phyloP scores from a whole-genome alignment of 805 yeast genomes.

The Wickerhamomyces kurtzmanii region DNA sequence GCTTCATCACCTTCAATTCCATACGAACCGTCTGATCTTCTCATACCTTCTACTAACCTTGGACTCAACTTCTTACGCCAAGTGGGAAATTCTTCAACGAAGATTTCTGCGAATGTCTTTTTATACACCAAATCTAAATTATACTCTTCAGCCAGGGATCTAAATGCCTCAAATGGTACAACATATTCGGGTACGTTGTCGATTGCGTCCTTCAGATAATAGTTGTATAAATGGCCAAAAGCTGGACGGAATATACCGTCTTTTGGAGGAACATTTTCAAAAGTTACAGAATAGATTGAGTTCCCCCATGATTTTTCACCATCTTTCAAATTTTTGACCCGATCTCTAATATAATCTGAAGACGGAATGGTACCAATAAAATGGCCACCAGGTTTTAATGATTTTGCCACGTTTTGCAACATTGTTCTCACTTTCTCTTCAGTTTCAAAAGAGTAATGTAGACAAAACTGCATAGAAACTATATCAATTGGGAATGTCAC shows the following conservation, averaged over 20 bases:
- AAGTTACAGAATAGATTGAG: slow-evolving; percentile 69
- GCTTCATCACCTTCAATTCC: slow-evolving; percentile 87
- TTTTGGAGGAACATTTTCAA: slow-evolving; percentile 69
- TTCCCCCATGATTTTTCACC: slow-evolving; percentile 76
- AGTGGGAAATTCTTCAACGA: slow-evolving; percentile 66
- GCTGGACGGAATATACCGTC: slow-evolving; percentile 67
- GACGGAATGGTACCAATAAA: slow-evolving; percentile 95
- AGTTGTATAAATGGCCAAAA: slow-evolving; percentile 77
- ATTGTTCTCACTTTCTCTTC: slow-evolving; percentile 71
- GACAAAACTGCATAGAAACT: slow-evolving; percentile 84
- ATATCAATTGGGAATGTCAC: slow-evolving; percentile 72
- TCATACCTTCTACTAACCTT: slow-evolving; percentile 56
- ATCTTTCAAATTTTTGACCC: slow-evolving; percentile 39
- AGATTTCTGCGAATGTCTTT: slow-evolving; percentile 74
- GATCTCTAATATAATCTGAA: slow-evolving; percentile 69
- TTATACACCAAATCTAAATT: slow-evolving; percentile 64
- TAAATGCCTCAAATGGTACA: slow-evolving; percentile 84
- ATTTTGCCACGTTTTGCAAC: slow-evolving; percentile 64
- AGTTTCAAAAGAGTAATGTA: slow-evolving; percentile 90
- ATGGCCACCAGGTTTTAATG: slow-evolving; percentile 72
- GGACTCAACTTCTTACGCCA: slow-evolving; percentile 52
- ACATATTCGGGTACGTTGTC: slow-evolving; percentile 96
- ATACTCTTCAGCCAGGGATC: slow-evolving; percentile 77
- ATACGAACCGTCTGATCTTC: slow-evolving; percentile 66
- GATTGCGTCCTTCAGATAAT: slow-evolving; percentile 83